Base-by-base conservation (phyloP, 1,284 basidiomycete genomes). In the Apiotrichum mycotoxinovorans region DNA sequence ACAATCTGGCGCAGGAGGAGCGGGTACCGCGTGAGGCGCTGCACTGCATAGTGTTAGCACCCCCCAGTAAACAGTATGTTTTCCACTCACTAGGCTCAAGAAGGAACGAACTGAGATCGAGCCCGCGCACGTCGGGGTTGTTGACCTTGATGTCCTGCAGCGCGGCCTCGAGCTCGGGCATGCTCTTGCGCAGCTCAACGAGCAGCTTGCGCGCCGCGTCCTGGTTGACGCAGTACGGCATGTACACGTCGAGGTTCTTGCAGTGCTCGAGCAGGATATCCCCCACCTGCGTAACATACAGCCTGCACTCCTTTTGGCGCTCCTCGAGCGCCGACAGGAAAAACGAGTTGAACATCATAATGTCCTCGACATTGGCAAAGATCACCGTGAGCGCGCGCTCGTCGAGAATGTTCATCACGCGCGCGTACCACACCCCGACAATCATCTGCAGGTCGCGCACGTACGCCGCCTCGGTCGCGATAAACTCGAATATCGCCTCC, bases 191-290 rank as follows among this genome's bases (percentile, higher is more conserved):
- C 51, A 93, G 77, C 0, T 86, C 85, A 63, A 89, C 85, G 11
- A 98, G 80, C 12, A 89, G 84, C 66, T 86, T 86, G 63, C 86
- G 87, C 0, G 90, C 91, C 20, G 83, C 85, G 18, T 80, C 80
- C 76, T 97, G 93, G 66, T 97, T 95, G 58, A 91, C 84, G 66
- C 94, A 98, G 72, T 97, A 97, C 46, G 87, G 86, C 81, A 86
- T 83, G 69, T 95, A 95, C 17, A 88, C 83, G 3, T 76, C 80
- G 84, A 96, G 88, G 58, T 85, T 84, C 0, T 82, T 79, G 75
- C 95, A 85, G 69, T 92, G 85, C 42, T 77, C 79, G 48, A 85
- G 79, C 38, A 98, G 75, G 45, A 97, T 83, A 70, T 98, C 94
- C 1, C 92, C 92, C 35, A 98, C 88, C 20, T 77, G 80, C 72